Conservation (phyloP, 345 rosid genomes). For the Clarkia xantiana region DNA sequence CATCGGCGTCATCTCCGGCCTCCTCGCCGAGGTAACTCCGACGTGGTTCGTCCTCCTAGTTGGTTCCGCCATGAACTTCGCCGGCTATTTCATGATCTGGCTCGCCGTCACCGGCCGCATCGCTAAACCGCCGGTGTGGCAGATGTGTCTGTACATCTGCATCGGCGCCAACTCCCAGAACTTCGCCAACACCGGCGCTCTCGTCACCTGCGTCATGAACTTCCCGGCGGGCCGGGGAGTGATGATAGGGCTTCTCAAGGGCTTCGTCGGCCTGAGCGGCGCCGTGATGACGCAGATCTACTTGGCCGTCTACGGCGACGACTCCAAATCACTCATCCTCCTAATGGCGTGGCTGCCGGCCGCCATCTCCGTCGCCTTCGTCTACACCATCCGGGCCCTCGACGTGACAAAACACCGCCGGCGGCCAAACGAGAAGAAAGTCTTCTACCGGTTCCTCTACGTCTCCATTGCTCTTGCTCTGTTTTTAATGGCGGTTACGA, state of each 20-base stretch:
- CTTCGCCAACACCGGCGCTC: conserved; percentile 77
- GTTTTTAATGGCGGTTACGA: conserved; percentile 53
- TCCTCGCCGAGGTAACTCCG: conserved; percentile 76
- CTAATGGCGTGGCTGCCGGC: conserved; percentile 81
- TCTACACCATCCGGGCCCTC: conserved; percentile 42
- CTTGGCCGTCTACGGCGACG: conserved; percentile 64
- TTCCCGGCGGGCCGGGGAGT: conserved; percentile 80
- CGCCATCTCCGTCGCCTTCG: conserved; percentile 56
- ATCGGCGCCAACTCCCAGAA: conserved; percentile 77
- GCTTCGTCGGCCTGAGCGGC: conserved; percentile 73
- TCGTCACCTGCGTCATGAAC: conserved; percentile 74
- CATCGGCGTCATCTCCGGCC: conserved; percentile 61
- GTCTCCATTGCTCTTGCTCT: conserved; percentile 48
- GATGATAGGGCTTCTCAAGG: conserved; percentile 70
- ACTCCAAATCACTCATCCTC: conserved; percentile 57
- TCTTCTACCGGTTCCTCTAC: conserved; percentile 49
- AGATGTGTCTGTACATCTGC: conserved; percentile 70
- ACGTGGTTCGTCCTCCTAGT: conserved; percentile 72
- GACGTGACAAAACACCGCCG: conserved; percentile 17
- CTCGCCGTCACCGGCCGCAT: conserved; percentile 48
- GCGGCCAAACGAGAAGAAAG: conserved; percentile 40
- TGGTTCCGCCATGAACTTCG: conserved; percentile 75
- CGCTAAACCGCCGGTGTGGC: conserved; percentile 62
- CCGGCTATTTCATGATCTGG: conserved; percentile 85
- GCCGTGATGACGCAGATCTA: conserved; percentile 75